Conservation (phyloP, 495 filamentous ascomycete species). For the Hypoxylon subgilvum region DNA sequence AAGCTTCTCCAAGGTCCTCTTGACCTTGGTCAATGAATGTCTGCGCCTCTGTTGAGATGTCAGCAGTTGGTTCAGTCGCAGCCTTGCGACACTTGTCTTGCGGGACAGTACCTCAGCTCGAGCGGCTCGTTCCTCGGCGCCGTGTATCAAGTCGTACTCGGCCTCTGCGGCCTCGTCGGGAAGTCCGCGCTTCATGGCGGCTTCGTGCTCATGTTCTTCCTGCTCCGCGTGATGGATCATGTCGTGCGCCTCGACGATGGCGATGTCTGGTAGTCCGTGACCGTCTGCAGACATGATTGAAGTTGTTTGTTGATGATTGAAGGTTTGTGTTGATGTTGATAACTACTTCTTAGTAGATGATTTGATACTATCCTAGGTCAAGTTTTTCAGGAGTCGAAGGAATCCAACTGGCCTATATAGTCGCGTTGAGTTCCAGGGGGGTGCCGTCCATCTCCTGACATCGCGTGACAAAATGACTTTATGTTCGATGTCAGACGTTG, state of each 20-base stretch:
- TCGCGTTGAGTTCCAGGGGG: background rate
- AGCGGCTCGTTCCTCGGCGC: constrained; percentile 34
- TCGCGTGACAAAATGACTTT: constrained; percentile 34
- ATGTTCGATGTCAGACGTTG: constrained; percentile 26
- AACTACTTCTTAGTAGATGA: background rate
- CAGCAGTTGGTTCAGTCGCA: background rate
- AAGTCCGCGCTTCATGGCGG: constrained; percentile 37
- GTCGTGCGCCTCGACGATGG: constrained; percentile 38
- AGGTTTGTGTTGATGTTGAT: constrained; percentile 1
- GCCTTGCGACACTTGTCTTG: too few relatives aligned
- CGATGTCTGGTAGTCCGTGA: constrained; percentile 38
- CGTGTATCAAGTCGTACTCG: constrained; percentile 41
- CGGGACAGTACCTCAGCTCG: constrained; percentile 33
- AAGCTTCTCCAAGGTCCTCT: constrained; percentile 36
- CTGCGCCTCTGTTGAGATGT: constrained; percentile 20
- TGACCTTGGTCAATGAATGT: constrained; percentile 26
- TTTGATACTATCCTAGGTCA: background rate
- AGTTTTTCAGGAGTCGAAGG: background rate
- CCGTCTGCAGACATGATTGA: constrained; percentile 39
- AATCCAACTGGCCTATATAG: constrained; percentile 26
- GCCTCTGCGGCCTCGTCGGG: constrained; percentile 39
- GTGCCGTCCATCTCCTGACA: constrained; percentile 18
- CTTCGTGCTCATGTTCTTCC: constrained; percentile 44
- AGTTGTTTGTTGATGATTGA: constrained; percentile 4
- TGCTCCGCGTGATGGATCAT: constrained; percentile 45